A percentile compares a stretch with the other conserved stretches of the same genome.
Evolutionary conservation across 1,284 basidiomycete genomes (phyloP).

Genomic region (Filobasidium uniguttulatum): DNA sequence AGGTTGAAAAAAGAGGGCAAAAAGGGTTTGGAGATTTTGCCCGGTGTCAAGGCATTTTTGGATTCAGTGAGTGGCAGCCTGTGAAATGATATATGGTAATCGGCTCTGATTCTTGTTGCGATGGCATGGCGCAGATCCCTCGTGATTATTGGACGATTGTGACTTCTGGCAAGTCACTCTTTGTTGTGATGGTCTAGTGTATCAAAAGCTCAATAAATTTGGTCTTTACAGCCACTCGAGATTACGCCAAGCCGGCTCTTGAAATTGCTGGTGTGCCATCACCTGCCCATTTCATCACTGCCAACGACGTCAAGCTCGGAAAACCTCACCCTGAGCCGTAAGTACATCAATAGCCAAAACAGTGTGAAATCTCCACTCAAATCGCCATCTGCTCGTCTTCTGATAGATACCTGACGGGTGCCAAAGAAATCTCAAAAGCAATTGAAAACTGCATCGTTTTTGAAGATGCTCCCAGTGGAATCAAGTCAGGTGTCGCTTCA

Average conservation of each 20-base stretch:
- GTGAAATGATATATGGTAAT: too few species aligned
- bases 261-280: conserved; percentile 46
- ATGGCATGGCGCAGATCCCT: conserved; percentile 5
- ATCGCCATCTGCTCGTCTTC: background rate
- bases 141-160: conserved; percentile 56
- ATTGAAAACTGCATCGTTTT: conserved; percentile 49
- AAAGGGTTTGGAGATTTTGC: conserved; percentile 30
- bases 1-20: conserved; percentile 29
- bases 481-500: conserved; percentile 57
- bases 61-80: conserved; percentile 19
- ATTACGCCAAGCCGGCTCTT: conserved; percentile 52
- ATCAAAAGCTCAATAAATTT: too few species aligned
- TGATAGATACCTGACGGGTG: conserved; percentile 41
- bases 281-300: conserved; percentile 51
- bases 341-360: background rate
- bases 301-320: conserved; percentile 56
- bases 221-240: conserved; percentile 47
- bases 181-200: too few species aligned
- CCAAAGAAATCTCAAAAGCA: conserved; percentile 24
- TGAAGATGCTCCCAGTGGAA: conserved; percentile 69
- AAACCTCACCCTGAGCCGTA: conserved; percentile 66
- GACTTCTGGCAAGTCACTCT: conserved; percentile 47
- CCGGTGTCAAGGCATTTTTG: conserved; percentile 28
- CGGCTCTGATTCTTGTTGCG: background rate
- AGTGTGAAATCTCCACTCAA: background rate